Conservation (phyloP, 1,284 basidiomycete species). For the Xerocomus cyaneibrunnescens region DNA sequence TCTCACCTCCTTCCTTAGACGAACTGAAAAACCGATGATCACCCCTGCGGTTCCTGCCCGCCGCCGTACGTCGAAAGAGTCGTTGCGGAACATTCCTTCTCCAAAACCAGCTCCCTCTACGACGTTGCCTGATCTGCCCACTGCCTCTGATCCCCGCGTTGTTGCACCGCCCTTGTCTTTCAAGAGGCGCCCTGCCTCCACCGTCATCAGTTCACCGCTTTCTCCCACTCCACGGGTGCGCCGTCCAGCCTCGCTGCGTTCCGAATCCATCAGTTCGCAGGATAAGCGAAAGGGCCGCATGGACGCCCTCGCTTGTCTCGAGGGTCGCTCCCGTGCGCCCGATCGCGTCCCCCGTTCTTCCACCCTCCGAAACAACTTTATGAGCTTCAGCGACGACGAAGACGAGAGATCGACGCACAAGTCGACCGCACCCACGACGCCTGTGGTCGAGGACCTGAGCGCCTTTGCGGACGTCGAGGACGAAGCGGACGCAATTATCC, state of each 20-base stretch:
- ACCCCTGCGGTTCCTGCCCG: constrained; percentile 16
- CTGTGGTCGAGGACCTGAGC: constrained; percentile 16
- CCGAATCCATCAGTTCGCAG: constrained; percentile 37
- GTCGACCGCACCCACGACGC: neutral
- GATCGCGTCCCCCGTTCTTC: constrained; percentile 14
- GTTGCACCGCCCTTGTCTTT: neutral
- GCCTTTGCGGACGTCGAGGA: constrained; percentile 34
- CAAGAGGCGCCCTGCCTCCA: constrained; percentile 17
- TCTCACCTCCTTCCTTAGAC: constrained; percentile 19
- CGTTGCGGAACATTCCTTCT: constrained; percentile 52
- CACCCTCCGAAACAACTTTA: constrained; percentile 49
- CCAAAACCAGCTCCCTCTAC: constrained; percentile 60
- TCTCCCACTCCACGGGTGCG: constrained; percentile 4
- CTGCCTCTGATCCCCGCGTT: constrained; percentile 2
- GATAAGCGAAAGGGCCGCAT: constrained; percentile 38
- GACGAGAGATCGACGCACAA: constrained; percentile 38
- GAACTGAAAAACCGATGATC: constrained; percentile 13
- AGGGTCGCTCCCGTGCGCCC: constrained; percentile 43
- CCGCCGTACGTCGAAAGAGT: constrained; percentile 44
- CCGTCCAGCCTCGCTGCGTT: constrained; percentile 22
- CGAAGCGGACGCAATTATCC: constrained; percentile 27
- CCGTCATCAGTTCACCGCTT: constrained; percentile 5
- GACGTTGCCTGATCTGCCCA: constrained; percentile 37
- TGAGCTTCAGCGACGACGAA: constrained; percentile 65
- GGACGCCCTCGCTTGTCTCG: constrained; percentile 61